These are phyloP conservation scores for Cardamine occulta DNA, from an alignment of 345 rosid species.

Conservation along the genomic window DNA sequence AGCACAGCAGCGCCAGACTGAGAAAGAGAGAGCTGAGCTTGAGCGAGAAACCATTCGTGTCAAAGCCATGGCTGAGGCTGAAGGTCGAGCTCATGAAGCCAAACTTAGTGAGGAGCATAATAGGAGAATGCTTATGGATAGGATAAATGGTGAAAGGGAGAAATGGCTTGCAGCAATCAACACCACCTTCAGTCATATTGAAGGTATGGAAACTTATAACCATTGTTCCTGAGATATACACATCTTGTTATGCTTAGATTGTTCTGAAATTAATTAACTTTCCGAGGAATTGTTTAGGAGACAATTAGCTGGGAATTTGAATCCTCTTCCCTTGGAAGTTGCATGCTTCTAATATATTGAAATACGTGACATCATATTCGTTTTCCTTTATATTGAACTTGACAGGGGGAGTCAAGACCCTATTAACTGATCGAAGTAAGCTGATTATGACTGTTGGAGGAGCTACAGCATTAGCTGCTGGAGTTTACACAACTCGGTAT, in stretches of 20 bases:
- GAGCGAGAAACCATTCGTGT: slow-evolving; percentile 92
- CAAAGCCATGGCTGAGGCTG: slow-evolving; percentile 97
- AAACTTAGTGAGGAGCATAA: slow-evolving; percentile 87
- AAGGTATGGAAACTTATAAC: slow-evolving; percentile 57
- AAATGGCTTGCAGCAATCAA: slow-evolving; percentile 99
- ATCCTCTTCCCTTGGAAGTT: background rate
- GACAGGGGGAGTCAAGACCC: slow-evolving; percentile 80
- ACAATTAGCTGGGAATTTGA: background rate
- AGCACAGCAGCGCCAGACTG: slow-evolving; percentile 94
- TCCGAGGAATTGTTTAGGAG: background rate
- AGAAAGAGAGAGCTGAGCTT: slow-evolving; percentile 97
- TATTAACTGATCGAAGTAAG: slow-evolving; percentile 79
- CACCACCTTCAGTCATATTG: slow-evolving; percentile 82
- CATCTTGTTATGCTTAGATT: slow-evolving; percentile 16
- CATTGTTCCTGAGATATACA: slow-evolving; percentile 6
- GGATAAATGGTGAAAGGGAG: slow-evolving; percentile 86
- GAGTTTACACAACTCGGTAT: slow-evolving; percentile 92
- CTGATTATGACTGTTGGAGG: slow-evolving; percentile 96
- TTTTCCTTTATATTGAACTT: slow-evolving; percentile 22
- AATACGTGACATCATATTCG: background rate
- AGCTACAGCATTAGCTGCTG: slow-evolving; percentile 93
- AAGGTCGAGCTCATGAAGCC: slow-evolving; percentile 92
- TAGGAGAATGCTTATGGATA: slow-evolving; percentile 82
- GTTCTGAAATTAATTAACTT: background rate
- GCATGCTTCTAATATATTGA: background rate